These are phyloP conservation scores for Penicillium rolfsii DNA, from an alignment of 2,329 filamentous ascomycete genomes.

Conservation along the genomic window DNA sequence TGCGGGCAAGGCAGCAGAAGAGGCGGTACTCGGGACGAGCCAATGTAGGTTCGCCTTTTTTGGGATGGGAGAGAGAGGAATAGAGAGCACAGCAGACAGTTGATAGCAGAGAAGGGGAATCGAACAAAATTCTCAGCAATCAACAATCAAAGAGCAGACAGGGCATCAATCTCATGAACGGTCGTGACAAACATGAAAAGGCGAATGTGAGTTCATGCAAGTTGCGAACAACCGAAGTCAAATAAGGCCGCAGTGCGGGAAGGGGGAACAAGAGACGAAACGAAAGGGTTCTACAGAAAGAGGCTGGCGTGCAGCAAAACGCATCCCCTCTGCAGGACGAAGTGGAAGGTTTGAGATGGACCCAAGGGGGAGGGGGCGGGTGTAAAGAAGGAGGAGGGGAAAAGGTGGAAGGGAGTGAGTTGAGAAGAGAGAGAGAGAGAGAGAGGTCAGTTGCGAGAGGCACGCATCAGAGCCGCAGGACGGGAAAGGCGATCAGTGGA, in stretches of 20 bases:
- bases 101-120: not conserved
- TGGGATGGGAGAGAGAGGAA: not conserved
- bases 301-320: slow-evolving; percentile 35
- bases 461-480: slow-evolving; percentile 32
- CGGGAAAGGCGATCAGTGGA: slow-evolving; percentile 33
- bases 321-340: slow-evolving; percentile 30
- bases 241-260: slow-evolving; percentile 25
- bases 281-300: slow-evolving; percentile 19
- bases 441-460: slow-evolving; percentile 15
- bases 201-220: slow-evolving; percentile 15
- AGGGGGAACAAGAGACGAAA: not conserved
- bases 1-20: slow-evolving; percentile 16
- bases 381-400: not conserved
- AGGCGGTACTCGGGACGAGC: slow-evolving; percentile 22
- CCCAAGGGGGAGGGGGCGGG: slow-evolving; percentile 11
- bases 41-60: not conserved
- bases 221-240: slow-evolving; percentile 15
- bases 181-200: slow-evolving; percentile 32
- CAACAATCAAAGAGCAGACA: slow-evolving; percentile 15
- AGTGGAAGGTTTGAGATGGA: slow-evolving; percentile 19
- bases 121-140: slow-evolving; percentile 16
- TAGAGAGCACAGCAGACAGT: not conserved
- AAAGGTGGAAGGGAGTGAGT: not conserved
- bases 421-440: not conserved
- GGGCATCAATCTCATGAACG: slow-evolving; percentile 39